Evolutionary conservation across 2,329 filamentous ascomycete genomes (phyloP).

Genomic region (Aureobasidium uvarum): DNA sequence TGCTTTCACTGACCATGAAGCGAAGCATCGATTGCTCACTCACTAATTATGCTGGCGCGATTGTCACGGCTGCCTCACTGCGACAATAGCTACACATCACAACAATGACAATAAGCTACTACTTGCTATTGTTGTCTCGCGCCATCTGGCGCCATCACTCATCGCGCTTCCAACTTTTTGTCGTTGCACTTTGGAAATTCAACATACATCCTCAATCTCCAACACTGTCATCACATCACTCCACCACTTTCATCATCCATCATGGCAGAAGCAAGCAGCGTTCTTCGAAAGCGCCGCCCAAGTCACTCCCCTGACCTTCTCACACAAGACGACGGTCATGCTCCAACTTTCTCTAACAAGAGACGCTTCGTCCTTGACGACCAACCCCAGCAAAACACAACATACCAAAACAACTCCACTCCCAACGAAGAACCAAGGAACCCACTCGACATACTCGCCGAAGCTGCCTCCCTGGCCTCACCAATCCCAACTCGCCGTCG

Average conservation of each 20-base stretch:
- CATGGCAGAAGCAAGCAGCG: background rate
- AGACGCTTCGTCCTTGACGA: constrained; percentile 13
- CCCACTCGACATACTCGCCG: constrained; percentile 9
- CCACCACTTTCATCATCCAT: background rate
- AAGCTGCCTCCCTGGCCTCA: background rate
- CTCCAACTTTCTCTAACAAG: background rate
- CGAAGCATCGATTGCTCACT: background rate
- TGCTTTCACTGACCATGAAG: background rate
- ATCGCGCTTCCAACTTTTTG: background rate
- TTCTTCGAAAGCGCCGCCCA: background rate
- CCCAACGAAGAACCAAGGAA: background rate
- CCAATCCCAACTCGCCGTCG: background rate
- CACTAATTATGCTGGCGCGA: background rate
- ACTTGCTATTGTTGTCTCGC: background rate
- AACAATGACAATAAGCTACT: background rate
- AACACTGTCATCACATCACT: background rate
- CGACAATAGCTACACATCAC: background rate
- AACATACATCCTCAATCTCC: background rate
- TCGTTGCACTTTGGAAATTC: background rate
- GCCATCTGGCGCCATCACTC: background rate
- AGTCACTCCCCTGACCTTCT: background rate
- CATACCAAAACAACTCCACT: background rate
- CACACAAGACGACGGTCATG: background rate
- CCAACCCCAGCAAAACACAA: background rate
- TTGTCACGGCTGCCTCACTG: background rate